Conservation (phyloP, 768 basidiomycete genomes). For the Hericium rajendrae region DNA sequence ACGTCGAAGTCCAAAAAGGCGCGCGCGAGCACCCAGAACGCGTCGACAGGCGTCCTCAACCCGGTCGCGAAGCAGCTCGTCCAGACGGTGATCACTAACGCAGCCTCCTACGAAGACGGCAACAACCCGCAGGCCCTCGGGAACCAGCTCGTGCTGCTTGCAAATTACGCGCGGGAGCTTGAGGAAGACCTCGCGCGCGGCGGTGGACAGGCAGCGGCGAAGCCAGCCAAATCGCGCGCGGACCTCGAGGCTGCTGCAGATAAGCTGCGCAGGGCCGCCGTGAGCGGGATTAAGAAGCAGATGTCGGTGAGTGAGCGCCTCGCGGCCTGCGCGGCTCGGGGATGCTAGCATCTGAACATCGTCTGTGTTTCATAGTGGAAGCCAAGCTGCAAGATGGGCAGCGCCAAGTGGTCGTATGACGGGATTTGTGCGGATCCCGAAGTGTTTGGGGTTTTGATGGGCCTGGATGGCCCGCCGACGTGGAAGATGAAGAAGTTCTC, state of each 20-base stretch:
- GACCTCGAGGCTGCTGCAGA: constrained; percentile 33
- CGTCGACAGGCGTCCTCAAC: constrained; percentile 2
- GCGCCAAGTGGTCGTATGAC: constrained; percentile 42
- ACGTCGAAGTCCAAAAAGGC: constrained; percentile 20
- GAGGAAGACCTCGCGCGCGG: constrained; percentile 13
- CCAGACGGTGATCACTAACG: constrained; percentile 29
- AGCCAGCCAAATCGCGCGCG: constrained; percentile 23
- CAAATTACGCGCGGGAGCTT: constrained; percentile 24
- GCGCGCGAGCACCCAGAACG: constrained; percentile 12
- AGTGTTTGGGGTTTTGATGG: constrained; percentile 37
- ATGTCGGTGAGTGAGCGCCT: constrained; percentile 28
- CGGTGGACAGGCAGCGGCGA: neutral
- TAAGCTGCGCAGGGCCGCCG: constrained; percentile 34
- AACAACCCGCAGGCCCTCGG: constrained; percentile 24
- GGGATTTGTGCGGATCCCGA: constrained; percentile 39
- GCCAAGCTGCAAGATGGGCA: constrained; percentile 35
- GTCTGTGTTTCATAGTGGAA: constrained; percentile 32
- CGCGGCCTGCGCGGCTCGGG: neutral
- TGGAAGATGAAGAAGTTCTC: constrained; percentile 42
- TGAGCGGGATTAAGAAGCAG: constrained; percentile 41
- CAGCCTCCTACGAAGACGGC: constrained; percentile 26
- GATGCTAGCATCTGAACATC: neutral
- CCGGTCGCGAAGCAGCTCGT: constrained; percentile 28
- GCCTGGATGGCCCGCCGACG: constrained; percentile 33
- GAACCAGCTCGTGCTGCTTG: constrained; percentile 22